Evolutionary conservation across 495 filamentous ascomycete genomes (phyloP), one percentile per base, ranked within the genome.

Genomic region (Tuber magnatum): DNA sequence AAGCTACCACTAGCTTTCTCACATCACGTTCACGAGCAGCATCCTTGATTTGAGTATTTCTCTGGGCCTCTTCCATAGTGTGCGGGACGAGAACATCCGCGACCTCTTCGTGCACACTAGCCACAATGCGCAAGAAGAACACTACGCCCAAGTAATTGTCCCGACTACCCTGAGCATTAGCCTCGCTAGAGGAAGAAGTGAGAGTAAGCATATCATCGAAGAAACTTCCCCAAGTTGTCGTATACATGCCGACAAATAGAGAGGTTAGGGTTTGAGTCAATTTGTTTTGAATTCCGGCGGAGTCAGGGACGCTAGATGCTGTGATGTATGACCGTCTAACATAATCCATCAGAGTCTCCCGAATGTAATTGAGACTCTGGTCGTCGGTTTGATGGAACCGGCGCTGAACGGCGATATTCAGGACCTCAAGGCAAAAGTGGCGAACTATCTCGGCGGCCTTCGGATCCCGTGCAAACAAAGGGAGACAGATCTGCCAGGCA

Each of bases 41-140:
- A 84, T 99, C 95, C 82, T 98, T 99, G 74, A 99, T 86, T 68
- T 92, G 87, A 42, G 88, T 92, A 82, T 94, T 92, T 76, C 90
- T 89, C 76, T 91, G 92, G 76, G 90, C 89, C 76, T 97, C 93
- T 46, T 88, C 86, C 22, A 88, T 87, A 40, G 91, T 89, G 68
- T 93, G 88, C 32, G 90, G 88, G n/a, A 97, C 85, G 72, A 97
- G 85, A 42, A 93, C 88, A 85, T 99, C 95, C 69, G 94, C 95
- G 83, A 99, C 96, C 84, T 99, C 95, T 80, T 99, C 95, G 82
- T 99, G 95, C 51, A 99, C 89, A 56, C 93, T 93, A 81, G 89
- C 87, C 68, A 97, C 87, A 77, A 96, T 88, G 70, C 94, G 91
- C 51, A 99, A 87, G 84, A 97, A 99, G 77, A 99, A 88, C 46